Conservation (phyloP, 2,329 filamentous ascomycete species). For the Stagonosporopsis cucurbitacearum region DNA sequence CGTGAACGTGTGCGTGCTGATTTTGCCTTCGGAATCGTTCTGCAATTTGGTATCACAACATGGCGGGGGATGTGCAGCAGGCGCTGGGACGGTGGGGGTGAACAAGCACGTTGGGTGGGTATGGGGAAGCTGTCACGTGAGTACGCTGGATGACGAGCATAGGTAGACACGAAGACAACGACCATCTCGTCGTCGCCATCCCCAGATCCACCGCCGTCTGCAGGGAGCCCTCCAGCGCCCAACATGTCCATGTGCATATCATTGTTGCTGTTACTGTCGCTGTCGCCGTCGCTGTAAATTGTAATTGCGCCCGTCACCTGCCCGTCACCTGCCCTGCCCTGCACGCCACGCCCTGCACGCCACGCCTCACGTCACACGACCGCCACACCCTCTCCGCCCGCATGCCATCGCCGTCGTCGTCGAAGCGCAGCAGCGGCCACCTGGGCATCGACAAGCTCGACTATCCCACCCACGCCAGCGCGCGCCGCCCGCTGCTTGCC, state of each 20-base stretch:
- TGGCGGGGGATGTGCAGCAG: too few species aligned
- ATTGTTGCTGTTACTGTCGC: too few species aligned
- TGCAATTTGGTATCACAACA: too few species aligned
- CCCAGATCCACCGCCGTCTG: too few species aligned
- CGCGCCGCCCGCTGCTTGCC: slow-evolving; percentile 51
- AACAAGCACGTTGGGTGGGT: too few species aligned
- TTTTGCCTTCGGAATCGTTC: too few species aligned
- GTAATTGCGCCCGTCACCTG: not conserved
- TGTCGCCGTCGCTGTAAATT: not conserved
- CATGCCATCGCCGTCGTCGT: slow-evolving; percentile 34
- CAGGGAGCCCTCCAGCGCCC: not conserved
- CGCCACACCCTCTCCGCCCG: slow-evolving; percentile 9
- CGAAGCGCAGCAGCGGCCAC: slow-evolving; percentile 40
- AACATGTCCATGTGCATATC: not conserved
- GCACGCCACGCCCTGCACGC: not conserved
- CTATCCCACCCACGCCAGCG: slow-evolving; percentile 53
- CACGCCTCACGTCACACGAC: slow-evolving; percentile 19
- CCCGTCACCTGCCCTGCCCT: not conserved
- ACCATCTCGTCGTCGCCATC: too few species aligned
- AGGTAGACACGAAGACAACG: too few species aligned
- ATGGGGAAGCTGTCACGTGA: too few species aligned
- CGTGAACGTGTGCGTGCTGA: too few species aligned
- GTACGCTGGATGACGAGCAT: too few species aligned
- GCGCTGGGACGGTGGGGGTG: too few species aligned
- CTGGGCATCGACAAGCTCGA: slow-evolving; percentile 58